phyloP scores from a whole-genome alignment of 169 alveolate genomes.

The Plasmodium fragile region DNA sequence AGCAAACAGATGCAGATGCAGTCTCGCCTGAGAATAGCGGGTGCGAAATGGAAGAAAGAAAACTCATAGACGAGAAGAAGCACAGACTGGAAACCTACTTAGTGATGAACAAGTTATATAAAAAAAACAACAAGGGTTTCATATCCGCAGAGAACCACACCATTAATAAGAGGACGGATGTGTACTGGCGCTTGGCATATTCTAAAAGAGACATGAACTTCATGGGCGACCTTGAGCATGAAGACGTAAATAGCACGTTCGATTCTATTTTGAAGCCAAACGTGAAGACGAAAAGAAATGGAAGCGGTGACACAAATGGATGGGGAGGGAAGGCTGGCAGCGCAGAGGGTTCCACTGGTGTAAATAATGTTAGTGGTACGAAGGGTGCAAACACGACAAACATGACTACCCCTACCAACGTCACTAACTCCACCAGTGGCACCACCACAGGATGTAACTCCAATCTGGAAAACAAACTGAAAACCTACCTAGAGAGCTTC shows the following conservation, averaged over 20 bases:
- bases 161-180: conserved; percentile 44
- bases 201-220: conserved; percentile 27
- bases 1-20: background rate
- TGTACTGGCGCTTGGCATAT: conserved; percentile 63
- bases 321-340: background rate
- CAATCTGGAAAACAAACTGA: conserved; percentile 30
- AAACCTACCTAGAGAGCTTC: conserved; percentile 30
- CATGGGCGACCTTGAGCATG: conserved; percentile 9
- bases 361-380: background rate
- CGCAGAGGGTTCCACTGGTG: background rate
- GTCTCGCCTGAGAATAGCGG: background rate
- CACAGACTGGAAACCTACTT: conserved; percentile 46
- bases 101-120: conserved; percentile 57
- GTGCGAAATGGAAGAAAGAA: background rate
- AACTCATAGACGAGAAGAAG: conserved; percentile 40
- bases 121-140: conserved; percentile 25
- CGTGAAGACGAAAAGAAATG: conserved; percentile 1
- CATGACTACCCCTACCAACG: background rate
- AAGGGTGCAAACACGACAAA: background rate
- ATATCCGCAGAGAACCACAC: conserved; percentile 54
- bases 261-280: conserved; percentile 11
- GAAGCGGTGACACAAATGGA: background rate
- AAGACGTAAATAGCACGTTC: conserved; percentile 2
- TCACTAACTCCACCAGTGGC: background rate
- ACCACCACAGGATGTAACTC: background rate